Evolutionary conservation across 106 monocot species (phyloP), one percentile per base, ranked within the genome.

Genomic region (Cymbidium sinense): DNA sequence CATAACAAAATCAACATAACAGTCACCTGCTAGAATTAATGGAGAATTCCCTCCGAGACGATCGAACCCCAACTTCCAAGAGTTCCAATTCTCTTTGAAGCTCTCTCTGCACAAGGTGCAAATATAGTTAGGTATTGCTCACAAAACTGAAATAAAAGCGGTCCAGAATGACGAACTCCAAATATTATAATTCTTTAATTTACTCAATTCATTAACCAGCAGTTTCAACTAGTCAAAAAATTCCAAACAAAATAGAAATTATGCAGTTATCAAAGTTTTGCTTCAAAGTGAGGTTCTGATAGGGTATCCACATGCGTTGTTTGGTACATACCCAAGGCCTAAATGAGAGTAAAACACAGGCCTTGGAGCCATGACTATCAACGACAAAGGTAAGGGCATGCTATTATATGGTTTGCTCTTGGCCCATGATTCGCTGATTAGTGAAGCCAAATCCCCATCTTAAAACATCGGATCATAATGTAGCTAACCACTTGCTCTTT

Each of bases 61-160:
- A 44, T 34, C 90, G 87, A 77, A 86, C 76, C 67, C 94, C 94
- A 78, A 86, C 88, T 80, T 99, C 98, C 73, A 74, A 87, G 78
- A 86, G 94, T 81, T 99, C 98, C 61, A 94, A 31, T 78, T 99
- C 94, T 33, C 78, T 78, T 81, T 92, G 94, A 64, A 99, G 84
- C 50, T 99, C 98, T 86, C 82, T 90, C 98, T 99, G 61, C 17
- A 88, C 43, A 51, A 47, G 41, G 43, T 71, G 25, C 12, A 20
- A 54, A 27, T 7, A 37, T 23, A 25, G n/a, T 75, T 7, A 67
- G 3, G 31, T 33, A 13, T 33, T 34, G 61, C 61, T 10, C 13
- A 33, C 33, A 33, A 67, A 67, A 29, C 33, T 0, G 31, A 67
- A 67, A 11, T 17, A 13, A 47, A 13, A 47, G 47, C 4, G 2